Evolutionary conservation across 2,329 filamentous ascomycete species (phyloP).

Genomic region (Sarocladium kiliense): DNA sequence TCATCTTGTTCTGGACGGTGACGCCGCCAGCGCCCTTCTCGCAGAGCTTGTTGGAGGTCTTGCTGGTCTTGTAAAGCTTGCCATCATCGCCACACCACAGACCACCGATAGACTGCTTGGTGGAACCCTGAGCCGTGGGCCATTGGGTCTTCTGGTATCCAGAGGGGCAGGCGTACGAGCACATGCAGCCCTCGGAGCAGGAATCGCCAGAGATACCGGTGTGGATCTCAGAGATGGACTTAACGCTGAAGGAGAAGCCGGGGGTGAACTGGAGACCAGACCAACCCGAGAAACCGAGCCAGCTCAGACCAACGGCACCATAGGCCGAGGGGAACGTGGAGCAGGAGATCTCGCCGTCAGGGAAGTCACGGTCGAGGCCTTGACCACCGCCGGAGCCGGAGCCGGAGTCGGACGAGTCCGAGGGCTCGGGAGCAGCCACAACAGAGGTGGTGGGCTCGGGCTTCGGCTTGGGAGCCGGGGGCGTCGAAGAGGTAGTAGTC

Average conservation of each 20-base stretch:
- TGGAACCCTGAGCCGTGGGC: constrained; percentile 70
- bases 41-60: constrained; percentile 63
- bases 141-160: constrained; percentile 93
- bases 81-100: constrained; percentile 70
- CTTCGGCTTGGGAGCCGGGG: constrained; percentile 17
- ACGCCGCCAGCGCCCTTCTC: constrained; percentile 66
- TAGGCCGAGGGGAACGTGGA: constrained; percentile 71
- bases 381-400: constrained; percentile 25
- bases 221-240: constrained; percentile 59
- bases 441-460: constrained; percentile 19
- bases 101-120: constrained; percentile 82
- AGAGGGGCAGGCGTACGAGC: constrained; percentile 88
- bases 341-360: constrained; percentile 68
- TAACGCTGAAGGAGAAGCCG: constrained; percentile 41
- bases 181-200: constrained; percentile 64
- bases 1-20: constrained; percentile 69
- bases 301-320: constrained; percentile 67
- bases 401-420: constrained; percentile 17
- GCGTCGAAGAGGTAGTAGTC: constrained; percentile 10
- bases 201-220: constrained; percentile 55
- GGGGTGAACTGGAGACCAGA: constrained; percentile 67
- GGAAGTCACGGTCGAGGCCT: constrained; percentile 66
- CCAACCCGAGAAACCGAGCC: constrained; percentile 70
- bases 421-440: constrained; percentile 16
- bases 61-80: constrained; percentile 73